A percentile compares a stretch with the other conserved stretches of the same genome.
Evolutionary conservation across 2,329 filamentous ascomycete genomes (phyloP).

Genomic region (Rhinocladiella mackenziei): DNA sequence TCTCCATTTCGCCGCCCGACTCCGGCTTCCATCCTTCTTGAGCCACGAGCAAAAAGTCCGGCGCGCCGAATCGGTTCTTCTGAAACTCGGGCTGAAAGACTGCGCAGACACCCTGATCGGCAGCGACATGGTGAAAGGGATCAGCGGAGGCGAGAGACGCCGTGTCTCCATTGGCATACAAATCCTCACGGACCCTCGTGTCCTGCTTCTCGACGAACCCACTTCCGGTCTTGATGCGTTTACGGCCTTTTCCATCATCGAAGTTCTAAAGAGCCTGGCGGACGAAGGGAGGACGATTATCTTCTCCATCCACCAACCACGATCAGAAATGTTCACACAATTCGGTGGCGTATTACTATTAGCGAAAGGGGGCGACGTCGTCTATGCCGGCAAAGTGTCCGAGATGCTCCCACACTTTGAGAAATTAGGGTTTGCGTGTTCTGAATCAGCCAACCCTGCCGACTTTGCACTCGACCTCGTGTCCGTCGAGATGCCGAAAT

Average conservation of each 20-base stretch:
- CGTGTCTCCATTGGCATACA: conserved; percentile 75
- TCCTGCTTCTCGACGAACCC: conserved; percentile 79
- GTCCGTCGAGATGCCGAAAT: conserved; percentile 40
- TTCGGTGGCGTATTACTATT: conserved; percentile 76
- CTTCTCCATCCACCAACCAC: conserved; percentile 80
- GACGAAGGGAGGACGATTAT: conserved; percentile 61
- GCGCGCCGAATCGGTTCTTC: conserved; percentile 64
- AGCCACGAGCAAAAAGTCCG: conserved; percentile 56
- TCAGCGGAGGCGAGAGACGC: conserved; percentile 81
- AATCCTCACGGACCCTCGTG: conserved; percentile 73
- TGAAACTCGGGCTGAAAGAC: conserved; percentile 66
- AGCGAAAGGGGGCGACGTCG: conserved; percentile 65
- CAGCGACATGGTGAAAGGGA: conserved; percentile 75
- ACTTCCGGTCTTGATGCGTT: conserved; percentile 79
- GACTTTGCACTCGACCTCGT: conserved; percentile 75
- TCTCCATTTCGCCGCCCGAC: conserved; percentile 68
- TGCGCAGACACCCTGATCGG: conserved; percentile 72
- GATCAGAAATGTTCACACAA: conserved; percentile 69
- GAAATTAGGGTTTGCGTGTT: conserved; percentile 58
- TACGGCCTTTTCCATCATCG: conserved; percentile 70
- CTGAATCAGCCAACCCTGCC: conserved; percentile 71
- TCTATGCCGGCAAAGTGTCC: conserved; percentile 65
- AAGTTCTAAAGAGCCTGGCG: conserved; percentile 64
- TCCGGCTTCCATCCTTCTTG: conserved; percentile 55
- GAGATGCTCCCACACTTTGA: conserved; percentile 62